Evolutionary conservation across 805 yeast genomes (phyloP).

Genomic region (Starmerella davenportii): DNA sequence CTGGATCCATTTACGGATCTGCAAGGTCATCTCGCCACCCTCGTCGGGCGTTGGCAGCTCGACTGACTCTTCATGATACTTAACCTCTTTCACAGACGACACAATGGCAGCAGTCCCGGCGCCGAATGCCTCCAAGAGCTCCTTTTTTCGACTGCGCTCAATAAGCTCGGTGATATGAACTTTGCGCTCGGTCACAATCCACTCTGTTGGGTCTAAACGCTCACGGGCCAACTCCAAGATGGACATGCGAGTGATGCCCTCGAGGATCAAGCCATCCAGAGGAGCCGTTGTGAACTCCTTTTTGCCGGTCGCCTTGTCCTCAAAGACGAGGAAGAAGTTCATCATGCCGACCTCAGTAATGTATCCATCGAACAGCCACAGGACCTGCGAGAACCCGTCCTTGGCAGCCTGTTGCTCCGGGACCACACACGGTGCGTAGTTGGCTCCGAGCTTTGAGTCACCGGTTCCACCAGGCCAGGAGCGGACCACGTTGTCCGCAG

Average conservation of each 20-base stretch:
- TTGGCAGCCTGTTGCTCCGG: slow-evolving; percentile 81
- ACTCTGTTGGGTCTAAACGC: slow-evolving; percentile 54
- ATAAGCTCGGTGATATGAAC: slow-evolving; percentile 65
- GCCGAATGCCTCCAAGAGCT: slow-evolving; percentile 86
- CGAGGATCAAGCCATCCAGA: slow-evolving; percentile 88
- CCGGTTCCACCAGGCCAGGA: slow-evolving; percentile 99
- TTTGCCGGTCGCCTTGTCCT: slow-evolving; percentile 47
- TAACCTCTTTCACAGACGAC: slow-evolving; percentile 77
- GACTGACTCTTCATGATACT: slow-evolving; percentile 48
- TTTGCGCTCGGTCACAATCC: slow-evolving; percentile 72
- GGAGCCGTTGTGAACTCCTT: slow-evolving; percentile 93
- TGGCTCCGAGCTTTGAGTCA: slow-evolving; percentile 89
- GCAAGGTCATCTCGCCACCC: slow-evolving; percentile 41
- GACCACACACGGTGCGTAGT: slow-evolving; percentile 85
- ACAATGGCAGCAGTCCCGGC: slow-evolving; percentile 97
- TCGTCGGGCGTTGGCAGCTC: slow-evolving; percentile 41
- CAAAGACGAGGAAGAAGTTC: slow-evolving; percentile 82
- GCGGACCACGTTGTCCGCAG: slow-evolving; percentile 88
- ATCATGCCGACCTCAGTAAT: slow-evolving; percentile 96
- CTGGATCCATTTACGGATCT: slow-evolving; percentile 67
- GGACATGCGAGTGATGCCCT: slow-evolving; percentile 95
- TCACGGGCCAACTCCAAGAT: slow-evolving; percentile 59
- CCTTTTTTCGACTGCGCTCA: slow-evolving; percentile 62
- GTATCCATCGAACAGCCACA: slow-evolving; percentile 79
- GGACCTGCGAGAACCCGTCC: slow-evolving; percentile 86